Percentiles rank a stretch among this genome's conserved stretches.
Evolutionary conservation across 495 filamentous ascomycete genomes (phyloP).

Genomic region (Trichoderma orchidacearum): DNA sequence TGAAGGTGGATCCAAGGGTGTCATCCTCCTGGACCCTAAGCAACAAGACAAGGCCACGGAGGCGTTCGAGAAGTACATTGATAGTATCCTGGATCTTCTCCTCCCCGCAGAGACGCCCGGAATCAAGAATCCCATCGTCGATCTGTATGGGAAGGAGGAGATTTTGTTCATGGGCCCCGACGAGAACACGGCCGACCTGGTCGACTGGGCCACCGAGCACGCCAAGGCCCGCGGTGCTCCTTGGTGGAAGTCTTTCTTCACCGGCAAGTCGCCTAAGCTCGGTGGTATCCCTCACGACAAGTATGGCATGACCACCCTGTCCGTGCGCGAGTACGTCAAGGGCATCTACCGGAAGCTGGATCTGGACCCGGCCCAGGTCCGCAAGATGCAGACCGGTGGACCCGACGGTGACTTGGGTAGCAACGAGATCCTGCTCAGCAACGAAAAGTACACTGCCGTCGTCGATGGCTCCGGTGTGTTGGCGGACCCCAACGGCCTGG

Average conservation of each 20-base stretch:
- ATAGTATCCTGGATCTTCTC: conserved; percentile 90
- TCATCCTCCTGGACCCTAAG: conserved; percentile 83
- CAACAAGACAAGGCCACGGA: conserved; percentile 86
- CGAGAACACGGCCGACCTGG: conserved; percentile 94
- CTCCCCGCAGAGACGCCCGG: conserved; percentile 81
- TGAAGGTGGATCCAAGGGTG: conserved; percentile 97
- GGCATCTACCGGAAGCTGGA: conserved; percentile 94
- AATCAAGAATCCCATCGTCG: conserved; percentile 97
- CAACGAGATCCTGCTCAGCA: conserved; percentile 91
- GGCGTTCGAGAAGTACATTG: conserved; percentile 98
- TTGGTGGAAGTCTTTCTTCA: conserved; percentile 99
- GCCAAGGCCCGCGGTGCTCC: conserved; percentile 76
- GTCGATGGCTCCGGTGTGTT: conserved; percentile 94
- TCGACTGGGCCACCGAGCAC: conserved; percentile 96
- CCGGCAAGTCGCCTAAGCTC: conserved; percentile 88
- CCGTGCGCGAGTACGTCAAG: conserved; percentile 86
- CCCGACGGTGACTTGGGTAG: conserved; percentile 94
- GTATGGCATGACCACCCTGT: conserved; percentile 97
- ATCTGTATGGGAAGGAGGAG: conserved; percentile 84
- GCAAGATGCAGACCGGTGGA: conserved; percentile 94
- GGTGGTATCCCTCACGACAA: conserved; percentile 92
- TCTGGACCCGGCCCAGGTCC: conserved; percentile 66
- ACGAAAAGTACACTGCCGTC: conserved; percentile 85
- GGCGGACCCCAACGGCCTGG: conserved; percentile 78
- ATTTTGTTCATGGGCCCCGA: conserved; percentile 98